Base-by-base conservation (phyloP, 1,284 basidiomycete species). In the Anthracocystis panici-leucophaei region DNA sequence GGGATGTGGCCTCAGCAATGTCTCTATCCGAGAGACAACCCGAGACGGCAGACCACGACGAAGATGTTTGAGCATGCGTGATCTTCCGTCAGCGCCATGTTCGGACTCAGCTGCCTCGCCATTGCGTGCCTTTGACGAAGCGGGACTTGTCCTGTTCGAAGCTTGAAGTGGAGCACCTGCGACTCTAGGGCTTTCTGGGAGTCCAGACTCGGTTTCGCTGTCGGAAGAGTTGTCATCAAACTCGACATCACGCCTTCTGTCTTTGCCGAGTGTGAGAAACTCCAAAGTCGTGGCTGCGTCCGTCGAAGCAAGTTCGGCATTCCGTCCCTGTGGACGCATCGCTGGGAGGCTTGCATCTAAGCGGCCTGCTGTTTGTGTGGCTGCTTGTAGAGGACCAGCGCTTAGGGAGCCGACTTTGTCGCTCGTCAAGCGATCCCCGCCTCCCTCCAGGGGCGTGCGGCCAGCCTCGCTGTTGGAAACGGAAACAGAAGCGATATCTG, bases 231-330 rank as follows among this genome's bases (percentile, higher is more conserved):
- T 50, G 20, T 54, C 70, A 21, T 73, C 68, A 18, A 72, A 56
- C 45, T 58, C 60, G 27, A 77, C 46, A 12, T 59, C 66, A 11
- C 66, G 72, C 46, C 72, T 51, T 20, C 72, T 61, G 35, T 75
- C 72, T 41, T 75, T 75, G 25, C 72, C 72, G 2, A 75, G 53
- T 10, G 67, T 70, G 12, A 75, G 58, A 33, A 75, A 75, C 50
- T 75, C 72, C 25, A 75, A 59, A 3, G 72, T 70, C 9, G 72
- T 75, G 21, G 72, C 72, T 33, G 64, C 72, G 40, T 75, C 72
- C 12, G 63, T 70, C 21, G 66, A 70, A 12, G 67, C 72, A 11
- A 75, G 63, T 42, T 75, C 66, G 1, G 66, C 72, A 23, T 75
- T 75, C 5, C 59, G 62, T 21, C 48, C 59, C 35, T 60, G 59